Percentiles rank a stretch among this genome's conserved stretches.
These are phyloP conservation scores for Fusarium sp. DNA, from an alignment of 2,329 filamentous ascomycete species.

Conservation along the genomic window DNA sequence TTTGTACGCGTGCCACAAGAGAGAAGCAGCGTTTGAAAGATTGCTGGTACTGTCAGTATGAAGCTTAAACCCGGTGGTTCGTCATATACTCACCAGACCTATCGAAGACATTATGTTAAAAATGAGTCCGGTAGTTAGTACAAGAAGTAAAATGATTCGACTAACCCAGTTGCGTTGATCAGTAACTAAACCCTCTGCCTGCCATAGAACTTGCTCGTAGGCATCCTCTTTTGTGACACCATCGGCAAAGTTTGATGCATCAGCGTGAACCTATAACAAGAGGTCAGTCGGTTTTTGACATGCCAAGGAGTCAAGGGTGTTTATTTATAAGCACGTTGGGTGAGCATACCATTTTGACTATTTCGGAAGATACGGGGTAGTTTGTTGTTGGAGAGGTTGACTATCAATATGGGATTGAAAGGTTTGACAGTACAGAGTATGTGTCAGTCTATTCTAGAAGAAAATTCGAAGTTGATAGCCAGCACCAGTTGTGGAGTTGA, in stretches of 20 bases:
- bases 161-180: conserved; percentile 85
- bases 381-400: background rate
- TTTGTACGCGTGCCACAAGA: conserved; percentile 85
- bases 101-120: conserved; percentile 4
- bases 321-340: background rate
- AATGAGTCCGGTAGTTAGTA: conserved; percentile 32
- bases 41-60: conserved; percentile 67
- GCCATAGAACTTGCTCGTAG: conserved; percentile 79
- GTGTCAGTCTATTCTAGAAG: conserved; percentile 17
- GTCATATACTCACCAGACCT: conserved; percentile 47
- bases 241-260: conserved; percentile 78
- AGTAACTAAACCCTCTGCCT: conserved; percentile 76
- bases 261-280: conserved; percentile 75
- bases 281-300: conserved; percentile 12
- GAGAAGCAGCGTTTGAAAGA: conserved; percentile 78
- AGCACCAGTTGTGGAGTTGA: conserved; percentile 31
- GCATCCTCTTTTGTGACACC: conserved; percentile 78
- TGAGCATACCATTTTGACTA: conserved; percentile 35
- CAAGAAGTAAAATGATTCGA: conserved; percentile 11
- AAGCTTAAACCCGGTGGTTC: background rate
- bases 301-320: background rate
- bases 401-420: background rate
- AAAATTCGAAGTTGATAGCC: conserved; percentile 26
- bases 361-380: background rate
- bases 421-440: background rate